Base-by-base conservation (phyloP, 1,284 basidiomycete species). In the Tylopilus sp. region DNA sequence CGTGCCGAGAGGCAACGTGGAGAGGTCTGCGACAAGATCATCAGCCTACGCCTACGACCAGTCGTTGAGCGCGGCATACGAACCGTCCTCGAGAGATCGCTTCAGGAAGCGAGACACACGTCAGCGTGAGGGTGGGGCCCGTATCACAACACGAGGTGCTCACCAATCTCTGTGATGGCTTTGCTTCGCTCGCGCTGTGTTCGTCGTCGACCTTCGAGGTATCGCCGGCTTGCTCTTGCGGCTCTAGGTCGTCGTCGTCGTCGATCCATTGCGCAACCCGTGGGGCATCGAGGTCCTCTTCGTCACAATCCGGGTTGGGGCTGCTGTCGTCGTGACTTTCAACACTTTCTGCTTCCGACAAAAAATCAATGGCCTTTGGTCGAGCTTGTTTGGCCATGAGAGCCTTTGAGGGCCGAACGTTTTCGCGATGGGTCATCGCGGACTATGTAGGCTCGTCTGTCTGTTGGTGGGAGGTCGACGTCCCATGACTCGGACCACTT, bases 1-100 rank as follows among this genome's bases (percentile, higher is more conserved):
- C 10, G 83, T 74, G 17, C 85, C 85, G 15, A 87, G 75, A 0
- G 85, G 78, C 29, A 88, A 53, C 18, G 73, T 72, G 15, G 79
- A 77, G 37, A 87, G 66, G 60, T 79, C 82, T 82, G 53, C 7
- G 31, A 20, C 3, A 15, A 40, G 42, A 29, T 35, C 24, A 54
- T 50, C 29, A 50, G 53, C 46, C 38, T 28, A 17, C 12, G 17
- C 14, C 30, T 46, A 47, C 31, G 4, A 44, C 11, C 51, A 45
- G 31, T 54, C 39, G 38, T 33, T 20, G 35, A 26, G 26, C 26
- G 18, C n/a, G 11, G 35, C n/a, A 20, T 38, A n/a, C 49, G 26
- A 37, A 68, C 64, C 66, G 7, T 67, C 47, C 51, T 69, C 41
- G 42, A 65, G 46, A 28, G 49, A 56, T 43, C 47, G 64, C 60